These are phyloP conservation scores for Thelonectria blattea DNA, from an alignment of 2,329 filamentous ascomycete species.

Conservation along the genomic window DNA sequence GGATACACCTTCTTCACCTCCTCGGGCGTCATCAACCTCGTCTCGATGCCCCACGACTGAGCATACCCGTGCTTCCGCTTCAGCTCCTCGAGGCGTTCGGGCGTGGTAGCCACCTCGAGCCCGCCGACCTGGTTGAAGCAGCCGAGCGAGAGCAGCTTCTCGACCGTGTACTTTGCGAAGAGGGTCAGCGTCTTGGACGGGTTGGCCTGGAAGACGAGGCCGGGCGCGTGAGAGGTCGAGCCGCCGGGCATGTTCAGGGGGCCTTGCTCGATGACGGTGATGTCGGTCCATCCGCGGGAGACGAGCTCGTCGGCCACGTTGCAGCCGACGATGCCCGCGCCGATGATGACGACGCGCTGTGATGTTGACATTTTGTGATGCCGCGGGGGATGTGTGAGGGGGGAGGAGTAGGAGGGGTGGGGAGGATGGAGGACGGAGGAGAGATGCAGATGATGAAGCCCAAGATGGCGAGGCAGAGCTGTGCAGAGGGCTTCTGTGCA, in stretches of 20 bases:
- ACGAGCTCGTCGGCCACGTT: slow-evolving; percentile 70
- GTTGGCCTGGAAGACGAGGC: slow-evolving; percentile 69
- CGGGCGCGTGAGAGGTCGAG: slow-evolving; percentile 69
- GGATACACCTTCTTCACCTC: slow-evolving; percentile 62
- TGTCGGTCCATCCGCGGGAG: slow-evolving; percentile 65
- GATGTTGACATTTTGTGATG: slow-evolving; percentile 38
- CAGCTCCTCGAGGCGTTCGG: slow-evolving; percentile 63
- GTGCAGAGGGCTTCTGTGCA: not conserved
- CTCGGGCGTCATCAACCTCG: slow-evolving; percentile 56
- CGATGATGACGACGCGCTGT: slow-evolving; percentile 39
- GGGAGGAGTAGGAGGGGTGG: not conserved
- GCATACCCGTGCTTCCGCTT: slow-evolving; percentile 68
- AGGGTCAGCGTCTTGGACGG: slow-evolving; percentile 62
- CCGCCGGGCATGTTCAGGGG: slow-evolving; percentile 67
- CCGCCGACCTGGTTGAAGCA: slow-evolving; percentile 70
- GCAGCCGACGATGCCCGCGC: slow-evolving; percentile 63
- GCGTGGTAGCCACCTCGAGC: slow-evolving; percentile 66
- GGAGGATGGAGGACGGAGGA: not conserved
- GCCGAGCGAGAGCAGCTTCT: slow-evolving; percentile 62
- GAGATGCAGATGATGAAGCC: not conserved
- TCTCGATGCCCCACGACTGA: slow-evolving; percentile 64
- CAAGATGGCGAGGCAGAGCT: not conserved
- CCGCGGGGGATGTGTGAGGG: not conserved
- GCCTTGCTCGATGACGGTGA: slow-evolving; percentile 70
- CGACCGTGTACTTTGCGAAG: slow-evolving; percentile 66